These are phyloP conservation scores for Rhodotorula sp. DNA, from an alignment of 1,284 basidiomycete genomes.

Conservation along the genomic window DNA sequence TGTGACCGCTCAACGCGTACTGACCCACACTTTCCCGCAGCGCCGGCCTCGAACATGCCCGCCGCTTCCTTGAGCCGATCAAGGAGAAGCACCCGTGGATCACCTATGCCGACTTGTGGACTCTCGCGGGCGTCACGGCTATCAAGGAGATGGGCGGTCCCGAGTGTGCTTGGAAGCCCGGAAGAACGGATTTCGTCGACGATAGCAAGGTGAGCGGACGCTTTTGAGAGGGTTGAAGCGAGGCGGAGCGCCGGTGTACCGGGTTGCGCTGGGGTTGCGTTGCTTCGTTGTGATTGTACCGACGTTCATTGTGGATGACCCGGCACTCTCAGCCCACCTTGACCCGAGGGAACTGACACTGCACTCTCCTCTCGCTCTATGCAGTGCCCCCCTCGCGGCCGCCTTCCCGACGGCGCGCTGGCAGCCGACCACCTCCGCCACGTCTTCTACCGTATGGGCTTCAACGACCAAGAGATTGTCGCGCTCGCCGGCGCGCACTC, in stretches of 20 bases:
- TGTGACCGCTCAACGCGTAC: background rate
- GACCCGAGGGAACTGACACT: background rate
- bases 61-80: conserved; percentile 79
- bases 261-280: too few species aligned
- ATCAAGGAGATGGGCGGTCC: conserved; percentile 81
- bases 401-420: conserved; percentile 85
- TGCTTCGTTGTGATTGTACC: background rate
- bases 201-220: conserved; percentile 49
- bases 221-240: too few species aligned
- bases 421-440: conserved; percentile 80
- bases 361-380: too few species aligned
- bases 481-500: conserved; percentile 59
- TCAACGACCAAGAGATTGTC: conserved; percentile 57
- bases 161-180: conserved; percentile 81
- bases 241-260: too few species aligned
- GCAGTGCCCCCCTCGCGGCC: conserved; percentile 72
- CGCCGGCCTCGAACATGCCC: conserved; percentile 60
- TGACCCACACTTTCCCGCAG: background rate
- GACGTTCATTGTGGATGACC: background rate
- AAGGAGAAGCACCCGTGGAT: conserved; percentile 88
- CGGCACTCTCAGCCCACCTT: background rate
- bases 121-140: conserved; percentile 74
- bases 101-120: conserved; percentile 74
- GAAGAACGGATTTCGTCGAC: conserved; percentile 70
- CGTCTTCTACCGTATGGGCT: conserved; percentile 79